Conservation (phyloP, 257 asterid genomes). For the Capsicum rhomboideum region DNA sequence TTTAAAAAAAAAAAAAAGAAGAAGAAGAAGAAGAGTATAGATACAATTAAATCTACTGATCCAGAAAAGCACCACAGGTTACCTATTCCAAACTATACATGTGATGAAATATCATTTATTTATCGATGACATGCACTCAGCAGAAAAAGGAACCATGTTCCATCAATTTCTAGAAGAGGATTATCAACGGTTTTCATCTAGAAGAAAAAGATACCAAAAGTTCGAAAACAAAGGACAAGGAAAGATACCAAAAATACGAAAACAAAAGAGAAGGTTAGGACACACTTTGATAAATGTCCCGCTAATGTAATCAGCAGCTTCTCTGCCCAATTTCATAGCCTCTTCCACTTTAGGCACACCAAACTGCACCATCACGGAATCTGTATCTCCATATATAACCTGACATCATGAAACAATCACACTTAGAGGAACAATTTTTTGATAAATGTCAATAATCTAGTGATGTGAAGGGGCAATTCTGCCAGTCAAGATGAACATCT, state of each 20-base stretch:
- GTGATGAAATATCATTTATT: not conserved
- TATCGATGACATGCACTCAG: not conserved
- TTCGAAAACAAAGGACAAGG: not conserved
- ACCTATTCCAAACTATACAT: not conserved
- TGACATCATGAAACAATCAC: conserved; percentile 18
- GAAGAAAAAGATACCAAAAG: not conserved
- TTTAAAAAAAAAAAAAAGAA: not conserved
- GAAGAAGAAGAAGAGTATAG: not conserved
- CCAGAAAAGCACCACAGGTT: not conserved
- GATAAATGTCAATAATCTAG: not conserved
- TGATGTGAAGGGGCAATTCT: not conserved
- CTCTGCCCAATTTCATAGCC: conserved; percentile 93
- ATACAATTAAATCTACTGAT: not conserved
- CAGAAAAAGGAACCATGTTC: not conserved
- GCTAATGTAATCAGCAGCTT: conserved; percentile 91
- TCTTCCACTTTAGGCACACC: conserved; percentile 85
- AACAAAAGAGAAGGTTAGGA: not conserved
- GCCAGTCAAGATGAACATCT: too few relatives aligned
- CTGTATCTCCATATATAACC: conserved; percentile 99
- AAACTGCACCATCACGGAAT: conserved; percentile 99
- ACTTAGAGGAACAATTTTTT: not conserved
- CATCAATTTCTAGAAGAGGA: not conserved
- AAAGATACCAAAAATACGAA: not conserved
- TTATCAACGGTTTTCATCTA: not conserved
- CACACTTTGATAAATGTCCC: conserved; percentile 79